Evolutionary conservation across 139 green algal genomes (phyloP), one percentile per base, ranked within the genome.

Genomic region (Gonium pectorale): DNA sequence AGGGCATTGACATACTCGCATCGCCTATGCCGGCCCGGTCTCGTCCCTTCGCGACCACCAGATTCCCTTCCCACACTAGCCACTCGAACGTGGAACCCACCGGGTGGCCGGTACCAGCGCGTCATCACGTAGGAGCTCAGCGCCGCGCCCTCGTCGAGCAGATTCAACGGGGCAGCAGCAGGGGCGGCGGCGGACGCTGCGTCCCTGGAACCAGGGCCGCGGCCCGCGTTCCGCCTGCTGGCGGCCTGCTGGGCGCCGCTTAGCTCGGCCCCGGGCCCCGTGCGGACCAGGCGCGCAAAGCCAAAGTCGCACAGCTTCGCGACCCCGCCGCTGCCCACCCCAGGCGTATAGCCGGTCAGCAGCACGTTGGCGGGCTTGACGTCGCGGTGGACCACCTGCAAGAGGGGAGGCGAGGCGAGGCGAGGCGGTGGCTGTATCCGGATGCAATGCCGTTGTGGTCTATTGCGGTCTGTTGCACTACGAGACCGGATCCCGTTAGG

Each of bases 251-350:
- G 8, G 69, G n/a, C 69, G 69, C 44, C 44, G 4, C 17, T 62
- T 6, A n/a, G 27, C 21, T n/a, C 46, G 31, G 21, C 44, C 5
- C n/a, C 17, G 27, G 19, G 5, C 3, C 44, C 2, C 15, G 13
- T 24, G 5, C 54, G 3, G 4, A 62, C 38, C 3, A 54, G 43
- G 11, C 59, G 75, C 40, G 75, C 40, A 33, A 82, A 82, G 1
- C 59, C 75, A 26, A 82, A 72, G 43, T 82, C 75, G 59, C 75
- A 82, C n/a, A 82, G 40, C 75, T 82, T 82, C n/a, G 41, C 59
- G 3, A 82, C 59, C 13, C 75, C 75, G 19, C 56, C 64, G 64
- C 62, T 26, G 27, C 72, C 72, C 21, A 80, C 52, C 0, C 72
- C 52, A 0, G 52, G 51, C 0, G 70, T 79, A 49, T 79, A 79